Evolutionary conservation across 192 early-diverging fungal genomes (phyloP).

Genomic region (Chytriomyces sp.): DNA sequence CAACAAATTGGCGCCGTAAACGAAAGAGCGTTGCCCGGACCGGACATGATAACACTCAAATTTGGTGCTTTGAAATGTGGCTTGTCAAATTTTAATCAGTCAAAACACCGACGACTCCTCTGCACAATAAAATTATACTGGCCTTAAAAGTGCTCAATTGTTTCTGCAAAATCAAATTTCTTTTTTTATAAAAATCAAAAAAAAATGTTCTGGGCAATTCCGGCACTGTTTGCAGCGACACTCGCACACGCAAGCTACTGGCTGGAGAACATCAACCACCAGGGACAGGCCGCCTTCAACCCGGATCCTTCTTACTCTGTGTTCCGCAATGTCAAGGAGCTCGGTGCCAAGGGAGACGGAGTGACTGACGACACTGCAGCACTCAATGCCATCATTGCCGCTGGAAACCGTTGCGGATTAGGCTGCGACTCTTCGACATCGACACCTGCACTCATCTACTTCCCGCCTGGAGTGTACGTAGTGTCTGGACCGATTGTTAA

Average conservation of each 20-base stretch:
- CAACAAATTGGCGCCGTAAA: too few species aligned
- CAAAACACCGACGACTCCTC: too few species aligned
- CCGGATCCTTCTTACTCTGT: slow-evolving; percentile 29
- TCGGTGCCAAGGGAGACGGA: slow-evolving; percentile 53
- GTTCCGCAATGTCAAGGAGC: slow-evolving; percentile 39
- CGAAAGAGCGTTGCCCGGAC: too few species aligned
- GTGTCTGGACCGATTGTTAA: slow-evolving; percentile 34
- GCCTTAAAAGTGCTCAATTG: too few species aligned
- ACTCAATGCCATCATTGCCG: slow-evolving; percentile 34
- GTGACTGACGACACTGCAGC: slow-evolving; percentile 48
- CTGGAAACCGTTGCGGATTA: slow-evolving; percentile 29
- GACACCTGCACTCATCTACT: slow-evolving; percentile 42
- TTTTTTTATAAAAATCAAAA: too few species aligned
- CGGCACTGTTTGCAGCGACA: background rate
- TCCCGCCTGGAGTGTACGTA: slow-evolving; percentile 48
- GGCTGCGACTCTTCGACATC: background rate
- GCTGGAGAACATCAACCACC: slow-evolving; percentile 12
- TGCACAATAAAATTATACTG: too few species aligned
- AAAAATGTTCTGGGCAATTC: background rate
- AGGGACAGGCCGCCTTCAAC: slow-evolving; percentile 14
- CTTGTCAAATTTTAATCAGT: too few species aligned
- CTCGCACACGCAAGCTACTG: background rate
- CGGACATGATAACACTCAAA: too few species aligned
- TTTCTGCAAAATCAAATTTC: too few species aligned
- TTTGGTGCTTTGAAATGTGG: too few species aligned